Evolutionary conservation across 2,329 filamentous ascomycete species (phyloP), one percentile per base, ranked within the genome.

Genomic region (Xylaria sp.): DNA sequence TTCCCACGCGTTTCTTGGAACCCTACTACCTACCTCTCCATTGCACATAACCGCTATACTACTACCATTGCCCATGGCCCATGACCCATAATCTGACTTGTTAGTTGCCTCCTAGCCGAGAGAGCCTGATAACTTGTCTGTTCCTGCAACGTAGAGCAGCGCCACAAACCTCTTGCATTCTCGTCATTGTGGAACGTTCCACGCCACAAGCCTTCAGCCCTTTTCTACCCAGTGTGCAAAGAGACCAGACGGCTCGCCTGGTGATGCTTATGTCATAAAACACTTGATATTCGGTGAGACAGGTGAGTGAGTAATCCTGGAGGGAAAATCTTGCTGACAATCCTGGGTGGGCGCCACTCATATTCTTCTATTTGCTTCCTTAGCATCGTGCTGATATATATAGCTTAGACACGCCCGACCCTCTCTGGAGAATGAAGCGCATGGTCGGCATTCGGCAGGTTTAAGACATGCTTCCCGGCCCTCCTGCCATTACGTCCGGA

Each of bases 381-480:
- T 22, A 49, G 46, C 52, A 43, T 22, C 44, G 49, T 52, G 48
- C 55, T 60, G 51, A 61, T 52, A 52, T 57, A 55, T 59, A 59
- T 56, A 59, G 17, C 37, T 39, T 44, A 56, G 56, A 48, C 53
- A 43, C 56, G 59, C 43, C 55, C 56, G 54, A 58, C 43, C 42
- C 55, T 57, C 54, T 3, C 63, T 63, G 62, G 60, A 61, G 64
- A 60, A 50, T 60, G 59, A 60, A 61, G 58, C 54, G 53, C 56
- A 59, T 48, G 50, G 52, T 51, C 51, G 59, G 54, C 54, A 61
- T 56, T 56, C 60, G 42, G 64, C 52, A 58, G 54, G 52, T 61
- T 57, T 63, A 55, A 60, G 66, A 66, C 64, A 69, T 69, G 66
- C 62, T 69, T 66, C 61, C 65, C 57, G 65, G 65, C 59, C 61